These are phyloP conservation scores for Eucalyptus globulus DNA, from an alignment of 345 rosid species.

Conservation along the genomic window DNA sequence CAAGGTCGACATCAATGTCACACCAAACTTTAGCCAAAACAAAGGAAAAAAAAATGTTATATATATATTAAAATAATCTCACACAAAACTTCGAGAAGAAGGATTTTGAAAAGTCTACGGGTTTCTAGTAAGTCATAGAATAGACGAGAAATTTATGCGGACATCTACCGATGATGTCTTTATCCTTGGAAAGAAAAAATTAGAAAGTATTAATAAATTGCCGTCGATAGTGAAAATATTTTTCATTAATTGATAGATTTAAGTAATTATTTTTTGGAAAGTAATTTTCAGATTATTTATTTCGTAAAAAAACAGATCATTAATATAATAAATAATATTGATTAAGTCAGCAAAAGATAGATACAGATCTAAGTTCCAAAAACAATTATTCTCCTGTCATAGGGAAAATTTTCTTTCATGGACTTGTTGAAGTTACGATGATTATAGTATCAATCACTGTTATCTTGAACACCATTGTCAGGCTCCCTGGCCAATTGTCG, in stretches of 20 bases:
- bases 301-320: neutral
- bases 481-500: neutral
- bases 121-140: neutral
- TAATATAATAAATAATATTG: too few species aligned
- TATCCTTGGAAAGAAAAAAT: accelerated
- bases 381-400: neutral
- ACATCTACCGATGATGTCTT: neutral
- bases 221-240: accelerated
- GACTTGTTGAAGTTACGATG: neutral
- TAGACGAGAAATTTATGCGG: neutral
- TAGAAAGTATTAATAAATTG: neutral
- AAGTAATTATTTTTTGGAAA: neutral
- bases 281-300: neutral
- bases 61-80: neutral
- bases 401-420: neutral
- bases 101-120: neutral
- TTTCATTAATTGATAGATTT: neutral
- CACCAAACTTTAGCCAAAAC: neutral
- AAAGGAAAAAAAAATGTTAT: neutral
- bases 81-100: neutral
- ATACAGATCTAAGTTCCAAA: neutral
- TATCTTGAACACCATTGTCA: neutral
- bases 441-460: neutral
- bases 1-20: neutral
- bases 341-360: neutral